These are phyloP conservation scores for Zarea fungicola DNA, from an alignment of 2,329 filamentous ascomycete species.

Conservation along the genomic window DNA sequence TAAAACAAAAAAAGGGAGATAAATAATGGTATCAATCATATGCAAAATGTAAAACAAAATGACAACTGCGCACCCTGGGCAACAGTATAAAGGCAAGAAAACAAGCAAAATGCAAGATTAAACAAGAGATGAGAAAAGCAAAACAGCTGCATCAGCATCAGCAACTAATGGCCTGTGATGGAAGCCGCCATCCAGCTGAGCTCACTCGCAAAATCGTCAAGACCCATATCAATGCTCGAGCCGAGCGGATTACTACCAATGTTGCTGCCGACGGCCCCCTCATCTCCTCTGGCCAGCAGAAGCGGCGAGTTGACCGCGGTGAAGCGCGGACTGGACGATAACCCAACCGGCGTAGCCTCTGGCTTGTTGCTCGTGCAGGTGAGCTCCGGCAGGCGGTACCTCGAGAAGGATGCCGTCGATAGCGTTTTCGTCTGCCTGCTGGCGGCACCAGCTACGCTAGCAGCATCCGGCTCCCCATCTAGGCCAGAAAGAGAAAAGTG, in stretches of 20 bases:
- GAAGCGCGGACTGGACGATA: conserved; percentile 12
- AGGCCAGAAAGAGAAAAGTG: neutral
- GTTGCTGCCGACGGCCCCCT: conserved; percentile 4
- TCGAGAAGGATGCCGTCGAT: conserved; percentile 2
- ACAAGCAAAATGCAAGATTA: too few relatives aligned
- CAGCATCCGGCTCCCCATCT: neutral
- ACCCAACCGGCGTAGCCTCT: neutral
- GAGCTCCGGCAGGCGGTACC: conserved; percentile 4
- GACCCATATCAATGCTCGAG: conserved; percentile 30
- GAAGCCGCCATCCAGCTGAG: conserved; percentile 48
- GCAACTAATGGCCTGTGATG: conserved; percentile 24
- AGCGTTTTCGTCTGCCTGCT: neutral
- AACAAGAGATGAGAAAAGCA: neutral
- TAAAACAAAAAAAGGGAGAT: neutral
- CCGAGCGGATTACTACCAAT: conserved; percentile 13
- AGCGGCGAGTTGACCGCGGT: conserved; percentile 20
- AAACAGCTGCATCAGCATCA: neutral
- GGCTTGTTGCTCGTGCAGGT: neutral
- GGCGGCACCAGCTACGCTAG: neutral
- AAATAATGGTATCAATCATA: neutral
- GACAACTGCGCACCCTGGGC: neutral
- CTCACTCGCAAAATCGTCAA: conserved; percentile 40
- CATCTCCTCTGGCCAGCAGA: conserved; percentile 21
- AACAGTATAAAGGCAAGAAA: neutral
- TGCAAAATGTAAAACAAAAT: neutral